Evolutionary conservation across 805 yeast genomes (phyloP), one percentile per base, ranked within the genome.

Genomic region (Clavispora phyllophila): DNA sequence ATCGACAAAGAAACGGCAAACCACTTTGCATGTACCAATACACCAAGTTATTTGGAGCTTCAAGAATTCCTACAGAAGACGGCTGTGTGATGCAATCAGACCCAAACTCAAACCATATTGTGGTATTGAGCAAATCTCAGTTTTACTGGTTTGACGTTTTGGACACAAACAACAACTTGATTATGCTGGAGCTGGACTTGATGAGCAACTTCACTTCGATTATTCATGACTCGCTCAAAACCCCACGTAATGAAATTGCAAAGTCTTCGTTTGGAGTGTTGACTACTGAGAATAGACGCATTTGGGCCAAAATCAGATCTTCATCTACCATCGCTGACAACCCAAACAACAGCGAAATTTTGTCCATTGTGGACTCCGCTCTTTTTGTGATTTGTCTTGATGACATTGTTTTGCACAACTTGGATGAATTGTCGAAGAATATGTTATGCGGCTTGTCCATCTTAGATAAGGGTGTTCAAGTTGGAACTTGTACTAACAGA

Each of bases 81-180:
- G 95, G 95, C 3, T 89, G 97, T 62, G 79, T 85, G 43, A 80
- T 89, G 81, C 96, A 88, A 62, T 77, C 87, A 1, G 96, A 87
- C 61, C 59, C 73, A 7, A 70, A 79, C 9, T 81, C 93, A 1
- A 84, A 81, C 55, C 96, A 89, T 61, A 79, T 89, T 28, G 82
- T 88, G 9, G 90, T 89, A 13, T 66, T 87, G 60, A 81, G 87
- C 48, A 82, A 85, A 56, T 85, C 95, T 2, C 96, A 89, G 62
- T 87, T 88, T 62, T 89, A 89, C 65, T 89, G 96, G 96, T 89
- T 89, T 60, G 96, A 89, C 58, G 97, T 89, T 1, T 68, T 89
- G 53, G 95, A 88, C 62, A 72, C 73, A 38, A 66, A 80, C 48
- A 79, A 85, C 58, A 82, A 86, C 56, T 70, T 89, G 48, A 73